Percentiles rank a stretch among this genome's conserved stretches.
Evolutionary conservation across 441 rosid genomes (phyloP).

Genomic region (Melianthus villosus): DNA sequence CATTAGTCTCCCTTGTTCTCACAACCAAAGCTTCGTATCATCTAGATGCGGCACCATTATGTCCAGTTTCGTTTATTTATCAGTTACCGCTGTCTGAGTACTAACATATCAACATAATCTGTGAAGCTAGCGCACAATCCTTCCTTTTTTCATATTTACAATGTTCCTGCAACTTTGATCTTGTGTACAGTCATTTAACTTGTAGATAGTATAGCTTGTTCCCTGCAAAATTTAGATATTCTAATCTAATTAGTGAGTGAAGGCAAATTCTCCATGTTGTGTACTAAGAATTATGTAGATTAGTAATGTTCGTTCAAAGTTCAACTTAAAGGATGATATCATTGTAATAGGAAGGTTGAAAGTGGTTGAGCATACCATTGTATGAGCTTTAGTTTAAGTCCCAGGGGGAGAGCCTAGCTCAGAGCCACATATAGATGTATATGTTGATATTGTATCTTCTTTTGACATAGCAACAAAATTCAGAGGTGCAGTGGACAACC

Average conservation of each 20-base stretch:
- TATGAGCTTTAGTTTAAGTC: slow-evolving; percentile 12
- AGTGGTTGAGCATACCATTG: slow-evolving; percentile 15
- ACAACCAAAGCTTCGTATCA: too few species aligned
- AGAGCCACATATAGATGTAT: slow-evolving; percentile 71
- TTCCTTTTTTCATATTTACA: slow-evolving; percentile 33
- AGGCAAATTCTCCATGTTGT: neutral
- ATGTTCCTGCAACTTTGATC: slow-evolving; percentile 13
- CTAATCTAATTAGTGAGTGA: too few species aligned
- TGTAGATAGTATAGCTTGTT: slow-evolving; percentile 4
- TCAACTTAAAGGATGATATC: neutral
- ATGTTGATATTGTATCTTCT: slow-evolving; percentile 70
- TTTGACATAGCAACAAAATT: slow-evolving; percentile 71
- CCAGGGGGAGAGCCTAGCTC: slow-evolving; percentile 81
- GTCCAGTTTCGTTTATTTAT: too few species aligned
- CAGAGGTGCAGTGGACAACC: slow-evolving; percentile 63
- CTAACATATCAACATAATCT: too few species aligned
- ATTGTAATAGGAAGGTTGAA: neutral
- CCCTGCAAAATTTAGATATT: slow-evolving; percentile 10
- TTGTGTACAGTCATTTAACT: slow-evolving; percentile 11
- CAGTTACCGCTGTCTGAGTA: too few species aligned
- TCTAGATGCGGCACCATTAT: too few species aligned
- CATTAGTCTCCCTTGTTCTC: too few species aligned
- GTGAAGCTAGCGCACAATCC: slow-evolving; percentile 1
- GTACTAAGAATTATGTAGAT: neutral
- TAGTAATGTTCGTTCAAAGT: neutral